A percentile compares a stretch with the other conserved stretches of the same genome.
Evolutionary conservation across 2,329 filamentous ascomycete genomes (phyloP).

Genomic region (Hypoxylon sp.): DNA sequence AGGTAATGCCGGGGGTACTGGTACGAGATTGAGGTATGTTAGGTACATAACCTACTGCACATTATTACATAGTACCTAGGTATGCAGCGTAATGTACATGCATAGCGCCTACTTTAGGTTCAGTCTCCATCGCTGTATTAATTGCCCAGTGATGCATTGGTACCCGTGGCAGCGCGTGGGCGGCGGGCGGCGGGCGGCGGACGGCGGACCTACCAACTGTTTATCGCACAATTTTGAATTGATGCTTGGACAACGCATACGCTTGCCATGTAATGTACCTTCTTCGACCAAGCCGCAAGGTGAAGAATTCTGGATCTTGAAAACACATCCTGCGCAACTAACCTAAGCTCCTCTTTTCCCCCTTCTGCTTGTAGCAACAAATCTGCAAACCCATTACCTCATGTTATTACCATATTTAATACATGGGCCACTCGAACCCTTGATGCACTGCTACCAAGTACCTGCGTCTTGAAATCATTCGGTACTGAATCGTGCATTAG

Average conservation of each 20-base stretch:
- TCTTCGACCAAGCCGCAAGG: neutral
- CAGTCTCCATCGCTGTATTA: conserved; percentile 15
- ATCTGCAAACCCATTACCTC: neutral
- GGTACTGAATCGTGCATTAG: conserved; percentile 19
- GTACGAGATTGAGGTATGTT: conserved; percentile 22
- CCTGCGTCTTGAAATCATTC: conserved; percentile 3
- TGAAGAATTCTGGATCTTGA: conserved; percentile 11
- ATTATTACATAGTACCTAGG: neutral
- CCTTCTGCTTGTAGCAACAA: conserved; percentile 1
- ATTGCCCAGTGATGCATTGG: conserved; percentile 10
- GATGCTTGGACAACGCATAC: neutral
- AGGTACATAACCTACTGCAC: no score
- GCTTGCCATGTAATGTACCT: neutral
- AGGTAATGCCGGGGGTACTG: conserved; percentile 7
- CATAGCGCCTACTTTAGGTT: conserved; percentile 14
- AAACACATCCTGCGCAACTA: neutral
- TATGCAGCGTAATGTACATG: neutral
- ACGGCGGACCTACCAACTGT: neutral
- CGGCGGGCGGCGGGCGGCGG: no score
- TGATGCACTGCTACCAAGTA: conserved; percentile 1
- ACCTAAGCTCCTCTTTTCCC: neutral
- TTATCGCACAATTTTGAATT: neutral
- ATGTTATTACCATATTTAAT: neutral
- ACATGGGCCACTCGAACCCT: neutral
- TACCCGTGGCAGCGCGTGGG: neutral